phyloP scores from a whole-genome alignment of 2,329 filamentous ascomycete species.

The Coniochaeta sp. region DNA sequence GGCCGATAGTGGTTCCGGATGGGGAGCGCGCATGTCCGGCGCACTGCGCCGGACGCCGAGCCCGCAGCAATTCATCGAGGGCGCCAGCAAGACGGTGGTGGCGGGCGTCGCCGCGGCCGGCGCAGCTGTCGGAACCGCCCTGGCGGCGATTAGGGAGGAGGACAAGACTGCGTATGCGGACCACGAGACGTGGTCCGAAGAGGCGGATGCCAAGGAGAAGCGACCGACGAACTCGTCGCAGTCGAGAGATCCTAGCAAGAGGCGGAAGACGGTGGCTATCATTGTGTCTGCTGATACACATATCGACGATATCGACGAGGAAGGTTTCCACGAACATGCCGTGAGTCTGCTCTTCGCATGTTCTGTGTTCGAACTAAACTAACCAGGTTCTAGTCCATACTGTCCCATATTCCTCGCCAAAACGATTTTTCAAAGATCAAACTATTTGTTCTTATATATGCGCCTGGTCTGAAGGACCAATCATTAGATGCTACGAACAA shows the following conservation, averaged over 20 bases:
- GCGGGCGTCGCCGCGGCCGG: constrained; percentile 79
- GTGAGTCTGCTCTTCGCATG: constrained; percentile 43
- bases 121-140: constrained; percentile 71
- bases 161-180: constrained; percentile 74
- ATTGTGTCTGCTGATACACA: constrained; percentile 74
- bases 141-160: constrained; percentile 79
- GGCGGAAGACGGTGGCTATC: constrained; percentile 74
- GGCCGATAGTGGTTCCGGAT: constrained; percentile 38
- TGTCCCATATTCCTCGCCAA: constrained; percentile 78
- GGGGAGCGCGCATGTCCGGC: constrained; percentile 72
- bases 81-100: constrained; percentile 70
- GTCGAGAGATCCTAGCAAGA: constrained; percentile 31
- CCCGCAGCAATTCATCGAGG: constrained; percentile 82
- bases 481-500: constrained; percentile 45
- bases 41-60: constrained; percentile 76
- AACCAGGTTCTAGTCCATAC: constrained; percentile 56
- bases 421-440: constrained; percentile 66
- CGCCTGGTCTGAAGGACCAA: constrained; percentile 68
- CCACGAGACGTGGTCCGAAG: constrained; percentile 87
- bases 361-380: neutral
- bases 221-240: constrained; percentile 24
- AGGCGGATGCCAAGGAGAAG: constrained; percentile 62
- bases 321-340: constrained; percentile 65
- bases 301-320: constrained; percentile 50
- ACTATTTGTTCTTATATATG: constrained; percentile 85